These are phyloP conservation scores for Aspergillus jensenii DNA, from an alignment of 2,329 filamentous ascomycete genomes.

Conservation along the genomic window DNA sequence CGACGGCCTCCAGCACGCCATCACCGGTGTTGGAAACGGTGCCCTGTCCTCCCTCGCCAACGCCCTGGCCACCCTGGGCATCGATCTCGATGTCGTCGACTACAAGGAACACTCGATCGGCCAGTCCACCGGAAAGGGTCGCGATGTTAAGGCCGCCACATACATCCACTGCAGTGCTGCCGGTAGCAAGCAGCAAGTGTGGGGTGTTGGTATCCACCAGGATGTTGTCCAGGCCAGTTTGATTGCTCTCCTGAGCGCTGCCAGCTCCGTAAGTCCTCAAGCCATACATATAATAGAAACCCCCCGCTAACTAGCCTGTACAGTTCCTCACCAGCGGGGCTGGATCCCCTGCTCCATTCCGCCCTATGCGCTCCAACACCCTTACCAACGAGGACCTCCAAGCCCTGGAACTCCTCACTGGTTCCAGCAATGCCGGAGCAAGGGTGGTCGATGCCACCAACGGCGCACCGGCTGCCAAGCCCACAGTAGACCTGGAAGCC, in stretches of 20 bases:
- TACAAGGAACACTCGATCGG: conserved; percentile 97
- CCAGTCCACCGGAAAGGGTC: conserved; percentile 73
- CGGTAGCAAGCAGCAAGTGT: conserved; percentile 57
- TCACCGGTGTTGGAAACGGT: conserved; percentile 81
- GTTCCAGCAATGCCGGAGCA: conserved; percentile 20
- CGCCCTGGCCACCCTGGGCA: conserved; percentile 73
- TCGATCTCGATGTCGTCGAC: conserved; percentile 86
- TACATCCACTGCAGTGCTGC: conserved; percentile 85
- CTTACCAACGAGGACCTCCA: conserved; percentile 45
- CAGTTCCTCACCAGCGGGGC: conserved; percentile 73
- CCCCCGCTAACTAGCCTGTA: background rate
- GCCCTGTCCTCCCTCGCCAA: conserved; percentile 86
- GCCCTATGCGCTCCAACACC: conserved; percentile 56
- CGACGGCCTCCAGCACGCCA: conserved; percentile 74
- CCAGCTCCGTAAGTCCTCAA: conserved; percentile 68
- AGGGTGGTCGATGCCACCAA: conserved; percentile 18
- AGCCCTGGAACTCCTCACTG: conserved; percentile 42
- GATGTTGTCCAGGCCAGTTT: conserved; percentile 89
- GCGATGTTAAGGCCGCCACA: conserved; percentile 86
- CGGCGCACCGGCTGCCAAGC: conserved; percentile 21
- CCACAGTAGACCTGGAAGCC: conserved; percentile 38
- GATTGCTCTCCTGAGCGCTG: conserved; percentile 80
- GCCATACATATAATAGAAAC: background rate
- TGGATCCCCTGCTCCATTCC: conserved; percentile 65
- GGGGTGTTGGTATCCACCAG: conserved; percentile 66